A percentile compares a stretch with the other conserved stretches of the same genome.
These are phyloP conservation scores for Botrytis byssoidea DNA, from an alignment of 2,329 filamentous ascomycete species.

Conservation along the genomic window DNA sequence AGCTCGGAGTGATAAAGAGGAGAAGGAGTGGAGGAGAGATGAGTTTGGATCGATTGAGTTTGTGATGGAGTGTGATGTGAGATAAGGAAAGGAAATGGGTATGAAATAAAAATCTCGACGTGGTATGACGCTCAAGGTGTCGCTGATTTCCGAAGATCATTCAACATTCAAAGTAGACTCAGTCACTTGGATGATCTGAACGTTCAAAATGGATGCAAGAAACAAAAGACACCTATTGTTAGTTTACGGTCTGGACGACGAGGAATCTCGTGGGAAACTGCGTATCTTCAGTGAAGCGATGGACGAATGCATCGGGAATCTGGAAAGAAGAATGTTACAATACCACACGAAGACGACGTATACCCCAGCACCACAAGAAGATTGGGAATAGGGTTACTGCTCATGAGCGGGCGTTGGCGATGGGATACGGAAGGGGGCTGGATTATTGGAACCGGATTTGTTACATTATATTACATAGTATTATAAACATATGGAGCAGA, in stretches of 20 bases:
- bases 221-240: not conserved
- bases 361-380: not conserved
- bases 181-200: not conserved
- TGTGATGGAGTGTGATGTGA: conserved; percentile 48
- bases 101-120: not conserved
- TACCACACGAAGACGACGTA: not conserved
- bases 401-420: not conserved
- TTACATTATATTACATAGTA: not conserved
- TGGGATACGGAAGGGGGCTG: not conserved
- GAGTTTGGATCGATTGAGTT: conserved; percentile 71
- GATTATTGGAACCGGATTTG: not conserved
- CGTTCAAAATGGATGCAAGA: not conserved
- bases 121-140: not conserved
- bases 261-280: not conserved
- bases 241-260: not conserved
- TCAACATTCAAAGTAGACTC: not conserved
- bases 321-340: not conserved
- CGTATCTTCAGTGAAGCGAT: not conserved
- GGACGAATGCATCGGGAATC: not conserved
- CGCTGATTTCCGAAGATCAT: not conserved
- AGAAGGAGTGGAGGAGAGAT: conserved; percentile 72
- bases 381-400: not conserved
- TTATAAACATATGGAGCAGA: not conserved
- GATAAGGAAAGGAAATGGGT: not conserved
- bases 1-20: conserved; percentile 71